Evolutionary conservation across 352 stramenopile species (phyloP).

Genomic region (Globisporangium spiculum): DNA sequence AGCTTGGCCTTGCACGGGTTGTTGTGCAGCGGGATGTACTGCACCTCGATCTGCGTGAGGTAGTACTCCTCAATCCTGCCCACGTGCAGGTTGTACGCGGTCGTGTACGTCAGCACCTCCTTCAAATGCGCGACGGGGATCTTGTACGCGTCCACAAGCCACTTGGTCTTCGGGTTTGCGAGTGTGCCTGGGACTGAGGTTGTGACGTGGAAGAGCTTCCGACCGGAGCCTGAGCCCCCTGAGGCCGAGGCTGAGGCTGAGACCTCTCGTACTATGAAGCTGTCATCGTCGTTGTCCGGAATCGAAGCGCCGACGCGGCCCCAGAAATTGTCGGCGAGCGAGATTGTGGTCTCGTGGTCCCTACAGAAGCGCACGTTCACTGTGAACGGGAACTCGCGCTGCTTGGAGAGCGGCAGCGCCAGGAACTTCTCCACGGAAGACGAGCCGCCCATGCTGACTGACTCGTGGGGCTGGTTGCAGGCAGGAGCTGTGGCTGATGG

Average conservation of each 20-base stretch:
- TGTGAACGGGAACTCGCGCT: slow-evolving; percentile 42
- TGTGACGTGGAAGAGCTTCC: slow-evolving; percentile 30
- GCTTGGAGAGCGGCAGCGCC: slow-evolving; percentile 26
- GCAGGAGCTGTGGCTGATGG: too few species aligned
- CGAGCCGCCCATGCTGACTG: slow-evolving; percentile 21
- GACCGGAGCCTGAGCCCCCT: neutral
- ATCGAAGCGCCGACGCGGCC: neutral
- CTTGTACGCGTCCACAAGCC: slow-evolving; percentile 38
- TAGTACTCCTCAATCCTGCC: slow-evolving; percentile 23
- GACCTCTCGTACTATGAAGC: too few species aligned
- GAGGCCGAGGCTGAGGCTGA: too few species aligned
- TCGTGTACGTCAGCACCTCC: slow-evolving; percentile 12
- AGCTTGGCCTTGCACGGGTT: slow-evolving; percentile 28
- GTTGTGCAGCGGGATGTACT: slow-evolving; percentile 28
- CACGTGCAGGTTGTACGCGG: slow-evolving; percentile 30
- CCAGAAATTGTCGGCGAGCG: slow-evolving; percentile 38
- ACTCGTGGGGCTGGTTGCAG: too few species aligned
- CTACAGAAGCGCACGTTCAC: slow-evolving; percentile 39
- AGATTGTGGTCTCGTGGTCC: slow-evolving; percentile 28
- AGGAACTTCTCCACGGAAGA: slow-evolving; percentile 29
- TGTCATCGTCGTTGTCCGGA: too few species aligned
- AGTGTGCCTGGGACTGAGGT: slow-evolving; percentile 21
- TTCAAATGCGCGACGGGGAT: slow-evolving; percentile 30
- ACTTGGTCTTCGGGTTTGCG: slow-evolving; percentile 25
- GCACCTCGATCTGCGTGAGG: slow-evolving; percentile 29